Percentiles rank a stretch among this genome's conserved stretches.
Evolutionary conservation across 805 yeast species (phyloP).

Genomic region (Saccharomyces jurei): DNA sequence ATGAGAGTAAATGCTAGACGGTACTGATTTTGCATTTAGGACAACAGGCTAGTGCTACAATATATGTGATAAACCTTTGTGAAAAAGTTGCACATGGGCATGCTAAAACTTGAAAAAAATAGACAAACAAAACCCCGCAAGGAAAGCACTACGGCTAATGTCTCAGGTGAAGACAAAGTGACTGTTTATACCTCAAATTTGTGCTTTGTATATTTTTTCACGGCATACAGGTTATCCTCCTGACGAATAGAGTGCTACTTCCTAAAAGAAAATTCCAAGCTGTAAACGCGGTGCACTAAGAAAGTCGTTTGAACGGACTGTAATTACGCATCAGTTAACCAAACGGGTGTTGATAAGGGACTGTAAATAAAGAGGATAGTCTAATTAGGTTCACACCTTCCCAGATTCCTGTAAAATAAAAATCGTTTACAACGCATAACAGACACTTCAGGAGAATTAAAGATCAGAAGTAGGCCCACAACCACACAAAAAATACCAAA

Average conservation of each 20-base stretch:
- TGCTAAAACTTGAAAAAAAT: background rate
- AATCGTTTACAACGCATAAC: background rate
- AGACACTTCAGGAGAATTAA: background rate
- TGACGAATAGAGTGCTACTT: background rate
- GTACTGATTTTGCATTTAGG: background rate
- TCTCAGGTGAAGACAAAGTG: background rate
- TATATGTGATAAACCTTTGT: background rate
- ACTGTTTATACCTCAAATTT: background rate
- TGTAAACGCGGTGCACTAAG: background rate
- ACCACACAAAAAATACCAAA: background rate
- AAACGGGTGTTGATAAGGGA: background rate
- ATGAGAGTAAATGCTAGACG: background rate
- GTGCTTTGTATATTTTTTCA: background rate
- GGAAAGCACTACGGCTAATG: background rate
- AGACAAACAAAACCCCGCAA: background rate
- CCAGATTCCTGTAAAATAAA: background rate
- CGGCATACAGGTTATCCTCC: background rate
- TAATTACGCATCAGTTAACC: background rate
- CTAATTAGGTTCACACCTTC: background rate
- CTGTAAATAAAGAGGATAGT: background rate
- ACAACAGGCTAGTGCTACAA: background rate
- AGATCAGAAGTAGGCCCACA: background rate
- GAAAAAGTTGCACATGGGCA: background rate
- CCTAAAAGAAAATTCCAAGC: background rate
- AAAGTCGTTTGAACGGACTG: background rate